Conservation (phyloP, 2,329 filamentous ascomycete species). For the Aspergillus pseudoterreus region DNA sequence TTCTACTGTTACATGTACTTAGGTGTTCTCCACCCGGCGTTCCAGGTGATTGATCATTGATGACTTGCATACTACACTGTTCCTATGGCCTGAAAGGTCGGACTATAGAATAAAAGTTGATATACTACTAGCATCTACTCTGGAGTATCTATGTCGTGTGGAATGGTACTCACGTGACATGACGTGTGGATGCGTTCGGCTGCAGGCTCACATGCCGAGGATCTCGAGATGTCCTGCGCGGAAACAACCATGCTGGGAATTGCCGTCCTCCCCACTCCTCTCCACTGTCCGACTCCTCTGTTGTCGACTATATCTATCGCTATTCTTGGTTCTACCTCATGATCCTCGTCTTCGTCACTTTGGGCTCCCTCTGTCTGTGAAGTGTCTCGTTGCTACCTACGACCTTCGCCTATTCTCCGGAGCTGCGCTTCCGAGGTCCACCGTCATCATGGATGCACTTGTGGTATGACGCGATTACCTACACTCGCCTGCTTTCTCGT, state of each 20-base stretch:
- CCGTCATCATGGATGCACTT: slow-evolving; percentile 32
- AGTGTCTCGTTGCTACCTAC: slow-evolving; percentile 3
- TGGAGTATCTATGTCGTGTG: neutral
- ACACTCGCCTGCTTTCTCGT: neutral
- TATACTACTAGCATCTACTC: neutral
- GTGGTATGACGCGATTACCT: slow-evolving; percentile 21
- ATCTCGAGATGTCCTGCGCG: slow-evolving; percentile 20
- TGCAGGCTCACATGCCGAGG: slow-evolving; percentile 39
- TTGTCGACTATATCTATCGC: neutral
- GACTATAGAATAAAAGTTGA: neutral
- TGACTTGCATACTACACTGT: neutral
- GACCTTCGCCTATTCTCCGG: neutral
- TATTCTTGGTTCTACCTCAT: neutral
- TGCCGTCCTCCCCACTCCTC: slow-evolving; percentile 24
- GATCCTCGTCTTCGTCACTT: neutral
- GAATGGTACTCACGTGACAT: slow-evolving; percentile 29
- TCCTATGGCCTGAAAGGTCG: neutral
- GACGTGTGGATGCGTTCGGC: slow-evolving; percentile 25
- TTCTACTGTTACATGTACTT: slow-evolving; percentile 8
- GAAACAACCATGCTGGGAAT: slow-evolving; percentile 19
- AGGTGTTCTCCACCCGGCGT: slow-evolving; percentile 11
- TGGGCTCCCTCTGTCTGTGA: slow-evolving; percentile 4
- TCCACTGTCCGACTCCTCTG: neutral
- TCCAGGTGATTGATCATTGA: slow-evolving; percentile 13
- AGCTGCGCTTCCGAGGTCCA: slow-evolving; percentile 24